phyloP scores from a whole-genome alignment of 768 basidiomycete species.

The Rhizopogon vulgaris region DNA sequence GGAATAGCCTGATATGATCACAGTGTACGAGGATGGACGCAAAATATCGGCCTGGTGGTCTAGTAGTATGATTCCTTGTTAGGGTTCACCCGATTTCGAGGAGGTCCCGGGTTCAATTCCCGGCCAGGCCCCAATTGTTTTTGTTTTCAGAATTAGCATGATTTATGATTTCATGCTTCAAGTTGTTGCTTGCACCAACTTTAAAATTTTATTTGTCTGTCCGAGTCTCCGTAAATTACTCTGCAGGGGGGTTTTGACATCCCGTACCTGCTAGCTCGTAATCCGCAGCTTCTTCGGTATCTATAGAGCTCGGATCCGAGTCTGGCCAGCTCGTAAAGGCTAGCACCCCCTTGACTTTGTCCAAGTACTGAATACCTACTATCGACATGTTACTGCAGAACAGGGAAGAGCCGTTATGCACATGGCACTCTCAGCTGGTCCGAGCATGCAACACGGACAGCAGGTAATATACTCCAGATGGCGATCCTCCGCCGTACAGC shows the following conservation, averaged over 20 bases:
- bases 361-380: neutral
- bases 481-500: neutral
- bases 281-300: too few species aligned
- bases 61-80: constrained; percentile 66
- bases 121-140: constrained; percentile 52
- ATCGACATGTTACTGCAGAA: neutral
- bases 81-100: constrained; percentile 40
- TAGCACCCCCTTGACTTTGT: too few species aligned
- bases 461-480: neutral
- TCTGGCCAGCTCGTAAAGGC: too few species aligned
- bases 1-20: neutral
- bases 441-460: neutral
- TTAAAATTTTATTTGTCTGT: too few species aligned
- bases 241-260: too few species aligned
- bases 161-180: too few species aligned
- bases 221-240: too few species aligned
- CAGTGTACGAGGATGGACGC: neutral
- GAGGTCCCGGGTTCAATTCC: constrained; percentile 89
- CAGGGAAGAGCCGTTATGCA: neutral
- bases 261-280: too few species aligned
- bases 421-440: neutral
- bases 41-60: constrained; percentile 43
- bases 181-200: too few species aligned
- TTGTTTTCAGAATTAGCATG: constrained; percentile 2
- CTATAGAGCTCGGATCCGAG: too few species aligned